These are phyloP conservation scores for Alternaria panax DNA, from an alignment of 2,329 filamentous ascomycete genomes.

Conservation along the genomic window DNA sequence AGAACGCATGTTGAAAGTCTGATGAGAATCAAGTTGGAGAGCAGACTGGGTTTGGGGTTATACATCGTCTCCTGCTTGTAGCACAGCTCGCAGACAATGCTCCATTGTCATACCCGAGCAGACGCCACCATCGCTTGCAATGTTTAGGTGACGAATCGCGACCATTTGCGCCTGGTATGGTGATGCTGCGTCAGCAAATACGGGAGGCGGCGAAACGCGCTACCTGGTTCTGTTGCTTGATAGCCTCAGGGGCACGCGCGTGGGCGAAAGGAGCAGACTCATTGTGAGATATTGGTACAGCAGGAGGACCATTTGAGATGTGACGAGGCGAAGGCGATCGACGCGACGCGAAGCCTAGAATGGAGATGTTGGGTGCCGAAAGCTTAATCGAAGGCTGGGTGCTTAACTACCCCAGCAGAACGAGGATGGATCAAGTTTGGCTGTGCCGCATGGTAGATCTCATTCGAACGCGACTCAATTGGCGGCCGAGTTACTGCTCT, in stretches of 20 bases:
- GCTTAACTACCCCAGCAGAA: neutral
- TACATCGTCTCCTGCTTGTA: neutral
- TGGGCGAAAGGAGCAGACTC: neutral
- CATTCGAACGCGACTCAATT: too few relatives aligned
- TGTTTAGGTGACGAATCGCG: constrained; percentile 7
- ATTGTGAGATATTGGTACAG: neutral
- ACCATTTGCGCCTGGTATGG: neutral
- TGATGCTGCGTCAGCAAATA: constrained; percentile 15
- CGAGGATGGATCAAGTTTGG: neutral
- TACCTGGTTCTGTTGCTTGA: constrained; percentile 3
- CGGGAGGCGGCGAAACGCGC: constrained; percentile 1
- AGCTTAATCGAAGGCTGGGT: neutral
- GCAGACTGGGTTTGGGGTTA: neutral
- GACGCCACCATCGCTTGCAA: constrained; percentile 1
- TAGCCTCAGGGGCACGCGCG: constrained; percentile 6
- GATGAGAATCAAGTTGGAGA: neutral
- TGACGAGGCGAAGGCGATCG: neutral
- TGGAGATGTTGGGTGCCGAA: neutral
- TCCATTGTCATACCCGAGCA: neutral
- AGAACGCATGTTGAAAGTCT: constrained; percentile 28
- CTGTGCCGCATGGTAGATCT: neutral
- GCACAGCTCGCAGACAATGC: neutral
- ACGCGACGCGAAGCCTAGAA: neutral
- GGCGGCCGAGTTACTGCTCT: neutral
- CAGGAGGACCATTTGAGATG: neutral